Percentiles rank a stretch among this genome's conserved stretches.
Evolutionary conservation across 306 rosid genomes (phyloP).

Genomic region (Quercus suber): DNA sequence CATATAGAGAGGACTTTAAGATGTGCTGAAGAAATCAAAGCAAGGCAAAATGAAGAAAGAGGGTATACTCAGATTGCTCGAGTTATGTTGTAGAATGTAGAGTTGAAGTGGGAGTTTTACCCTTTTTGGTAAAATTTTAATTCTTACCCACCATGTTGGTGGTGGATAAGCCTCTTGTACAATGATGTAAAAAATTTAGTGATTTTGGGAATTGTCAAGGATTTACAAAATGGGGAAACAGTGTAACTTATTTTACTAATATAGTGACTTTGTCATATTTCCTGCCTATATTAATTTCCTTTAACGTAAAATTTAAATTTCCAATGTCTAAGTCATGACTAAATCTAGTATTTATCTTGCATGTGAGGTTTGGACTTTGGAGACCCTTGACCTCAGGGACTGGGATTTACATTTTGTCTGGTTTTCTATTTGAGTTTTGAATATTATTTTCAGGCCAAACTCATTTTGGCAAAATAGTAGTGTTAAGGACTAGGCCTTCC

Average conservation of each 20-base stretch:
- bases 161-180: neutral
- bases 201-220: neutral
- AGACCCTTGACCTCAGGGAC: neutral
- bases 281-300: too few species aligned
- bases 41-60: constrained; percentile 43
- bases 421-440: neutral
- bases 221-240: neutral
- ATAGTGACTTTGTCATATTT: neutral
- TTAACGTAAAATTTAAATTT: neutral
- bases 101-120: neutral
- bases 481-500: neutral
- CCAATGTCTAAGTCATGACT: neutral
- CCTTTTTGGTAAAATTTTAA: neutral
- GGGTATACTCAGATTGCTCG: constrained; percentile 56
- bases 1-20: constrained; percentile 78
- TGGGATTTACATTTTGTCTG: neutral
- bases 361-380: neutral
- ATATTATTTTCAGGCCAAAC: neutral
- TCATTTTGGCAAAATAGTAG: neutral
- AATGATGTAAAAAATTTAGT: neutral
- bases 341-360: neutral
- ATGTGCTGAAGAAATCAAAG: constrained; percentile 84
- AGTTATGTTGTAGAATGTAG: constrained; percentile 62
- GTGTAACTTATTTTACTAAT: neutral
- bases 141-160: neutral